Percentiles rank a stretch among this genome's conserved stretches.
phyloP scores from a whole-genome alignment of 1,284 basidiomycete species.

The Melampsora americana region DNA sequence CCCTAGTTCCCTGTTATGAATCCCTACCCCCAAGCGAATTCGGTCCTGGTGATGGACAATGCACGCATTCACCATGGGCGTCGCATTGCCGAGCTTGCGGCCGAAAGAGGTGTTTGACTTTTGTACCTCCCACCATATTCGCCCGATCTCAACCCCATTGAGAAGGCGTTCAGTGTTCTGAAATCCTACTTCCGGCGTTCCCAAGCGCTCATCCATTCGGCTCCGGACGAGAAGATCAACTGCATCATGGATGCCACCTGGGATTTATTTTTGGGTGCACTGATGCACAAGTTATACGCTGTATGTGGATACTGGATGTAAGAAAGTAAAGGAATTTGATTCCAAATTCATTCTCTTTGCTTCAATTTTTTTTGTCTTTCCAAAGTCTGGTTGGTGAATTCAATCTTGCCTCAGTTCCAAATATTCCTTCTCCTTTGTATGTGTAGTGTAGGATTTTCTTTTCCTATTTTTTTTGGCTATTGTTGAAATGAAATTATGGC shows the following conservation, averaged over 20 bases:
- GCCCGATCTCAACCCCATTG: conserved; percentile 17
- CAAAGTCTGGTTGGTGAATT: too few species aligned
- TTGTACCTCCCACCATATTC: conserved; percentile 13
- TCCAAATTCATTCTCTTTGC: too few species aligned
- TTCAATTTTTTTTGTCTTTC: too few species aligned
- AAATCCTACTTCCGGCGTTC: background rate
- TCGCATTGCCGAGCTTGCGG: background rate
- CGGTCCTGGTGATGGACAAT: conserved; percentile 1
- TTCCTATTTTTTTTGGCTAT: too few species aligned
- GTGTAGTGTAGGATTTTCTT: too few species aligned
- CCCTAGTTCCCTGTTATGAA: background rate
- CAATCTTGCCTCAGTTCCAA: too few species aligned
- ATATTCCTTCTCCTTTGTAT: too few species aligned
- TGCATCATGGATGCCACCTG: background rate
- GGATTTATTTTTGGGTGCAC: background rate
- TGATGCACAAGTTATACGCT: background rate
- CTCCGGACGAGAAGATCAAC: background rate
- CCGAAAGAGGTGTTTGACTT: background rate
- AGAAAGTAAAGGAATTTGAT: too few species aligned
- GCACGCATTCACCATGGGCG: too few species aligned
- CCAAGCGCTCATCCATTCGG: background rate
- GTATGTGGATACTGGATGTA: background rate
- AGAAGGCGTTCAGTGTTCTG: conserved; percentile 11
- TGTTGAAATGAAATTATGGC: too few species aligned
- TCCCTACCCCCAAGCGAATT: background rate